These are phyloP conservation scores for Phialocephala sp. DNA, from an alignment of 2,329 filamentous ascomycete genomes.

Conservation along the genomic window DNA sequence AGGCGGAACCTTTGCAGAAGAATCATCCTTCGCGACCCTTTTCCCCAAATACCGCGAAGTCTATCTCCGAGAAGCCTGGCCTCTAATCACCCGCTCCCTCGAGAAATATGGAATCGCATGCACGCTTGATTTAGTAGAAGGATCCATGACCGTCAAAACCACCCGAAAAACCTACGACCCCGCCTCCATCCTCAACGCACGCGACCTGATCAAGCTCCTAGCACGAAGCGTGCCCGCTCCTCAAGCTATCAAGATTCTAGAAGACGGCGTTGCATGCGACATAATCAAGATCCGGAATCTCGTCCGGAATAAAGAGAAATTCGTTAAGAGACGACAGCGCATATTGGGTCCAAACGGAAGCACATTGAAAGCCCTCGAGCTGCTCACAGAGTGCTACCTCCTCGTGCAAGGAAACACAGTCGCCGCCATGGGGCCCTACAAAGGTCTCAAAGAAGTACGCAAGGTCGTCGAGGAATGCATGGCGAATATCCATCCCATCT, in stretches of 20 bases:
- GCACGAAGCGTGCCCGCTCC: slow-evolving; percentile 90
- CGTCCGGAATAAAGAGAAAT: slow-evolving; percentile 91
- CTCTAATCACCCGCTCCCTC: slow-evolving; percentile 83
- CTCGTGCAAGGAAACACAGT: slow-evolving; percentile 98
- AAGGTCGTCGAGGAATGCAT: slow-evolving; percentile 94
- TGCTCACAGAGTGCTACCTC: slow-evolving; percentile 90
- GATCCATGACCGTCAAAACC: slow-evolving; percentile 95
- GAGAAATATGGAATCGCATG: slow-evolving; percentile 90
- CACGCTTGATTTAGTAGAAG: slow-evolving; percentile 91
- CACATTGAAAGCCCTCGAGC: slow-evolving; percentile 91
- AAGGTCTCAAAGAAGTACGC: slow-evolving; percentile 90
- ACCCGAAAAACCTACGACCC: slow-evolving; percentile 92
- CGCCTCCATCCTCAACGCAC: slow-evolving; percentile 88
- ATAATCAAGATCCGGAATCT: slow-evolving; percentile 94
- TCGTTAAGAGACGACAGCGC: slow-evolving; percentile 91
- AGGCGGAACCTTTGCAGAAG: slow-evolving; percentile 86
- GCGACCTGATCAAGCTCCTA: slow-evolving; percentile 92
- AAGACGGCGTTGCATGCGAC: slow-evolving; percentile 90
- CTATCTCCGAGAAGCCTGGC: slow-evolving; percentile 93
- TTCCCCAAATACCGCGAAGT: slow-evolving; percentile 98
- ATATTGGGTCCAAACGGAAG: slow-evolving; percentile 91
- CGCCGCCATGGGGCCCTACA: slow-evolving; percentile 87
- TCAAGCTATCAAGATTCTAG: slow-evolving; percentile 91
- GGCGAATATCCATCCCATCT: slow-evolving; percentile 87
- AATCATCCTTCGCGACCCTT: slow-evolving; percentile 85